phyloP scores from a whole-genome alignment of 129 eudicot species.

The Tanacetum coccineum region DNA sequence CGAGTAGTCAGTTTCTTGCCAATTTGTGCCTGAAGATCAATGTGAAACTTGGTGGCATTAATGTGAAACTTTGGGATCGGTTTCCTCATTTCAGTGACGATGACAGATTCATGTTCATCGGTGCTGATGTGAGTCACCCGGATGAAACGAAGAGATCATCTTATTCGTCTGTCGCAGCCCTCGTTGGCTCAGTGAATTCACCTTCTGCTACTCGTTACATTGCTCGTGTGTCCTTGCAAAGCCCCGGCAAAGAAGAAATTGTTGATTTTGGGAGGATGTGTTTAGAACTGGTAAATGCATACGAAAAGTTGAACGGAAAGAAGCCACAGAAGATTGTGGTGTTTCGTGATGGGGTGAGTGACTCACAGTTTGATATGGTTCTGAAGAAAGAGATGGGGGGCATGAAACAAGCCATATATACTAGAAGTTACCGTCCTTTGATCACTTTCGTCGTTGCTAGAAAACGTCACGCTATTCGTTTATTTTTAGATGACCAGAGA shows the following conservation, averaged over 20 bases:
- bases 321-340: constrained; percentile 59
- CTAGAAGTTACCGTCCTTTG: constrained; percentile 38
- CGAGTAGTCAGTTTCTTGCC: constrained; percentile 53
- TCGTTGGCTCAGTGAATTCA: constrained; percentile 69
- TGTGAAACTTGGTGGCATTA: constrained; percentile 79
- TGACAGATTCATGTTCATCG: constrained; percentile 64
- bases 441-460: constrained; percentile 70
- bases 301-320: constrained; percentile 35
- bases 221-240: constrained; percentile 55
- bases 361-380: constrained; percentile 76
- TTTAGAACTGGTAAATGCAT: constrained; percentile 47
- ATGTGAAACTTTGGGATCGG: constrained; percentile 39
- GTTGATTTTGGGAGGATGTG: constrained; percentile 59
- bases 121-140: constrained; percentile 92
- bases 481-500: constrained; percentile 36
- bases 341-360: constrained; percentile 89
- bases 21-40: constrained; percentile 71
- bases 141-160: constrained; percentile 32
- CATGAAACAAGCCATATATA: constrained; percentile 38
- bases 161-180: constrained; percentile 69
- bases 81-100: constrained; percentile 37
- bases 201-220: constrained; percentile 63
- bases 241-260: constrained; percentile 54
- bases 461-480: constrained; percentile 72
- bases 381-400: constrained; percentile 55